A percentile compares a stretch with the other conserved stretches of the same genome.
phyloP scores from a whole-genome alignment of 2,329 filamentous ascomycete genomes.

The Aspergillus ruber region DNA sequence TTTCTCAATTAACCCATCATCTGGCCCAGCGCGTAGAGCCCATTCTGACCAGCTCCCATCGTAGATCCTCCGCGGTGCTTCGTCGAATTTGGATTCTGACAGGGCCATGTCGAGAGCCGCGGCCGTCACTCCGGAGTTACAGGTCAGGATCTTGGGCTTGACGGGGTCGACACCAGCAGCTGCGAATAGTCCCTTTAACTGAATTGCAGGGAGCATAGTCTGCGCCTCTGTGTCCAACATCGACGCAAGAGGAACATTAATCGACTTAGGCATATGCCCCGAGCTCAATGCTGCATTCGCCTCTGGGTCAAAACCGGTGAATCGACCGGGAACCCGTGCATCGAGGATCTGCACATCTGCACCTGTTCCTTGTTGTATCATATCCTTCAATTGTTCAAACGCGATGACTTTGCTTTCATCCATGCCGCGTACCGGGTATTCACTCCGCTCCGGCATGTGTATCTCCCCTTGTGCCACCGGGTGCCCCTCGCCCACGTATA shows the following conservation, averaged over 20 bases:
- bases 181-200: conserved; percentile 10
- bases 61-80: conserved; percentile 17
- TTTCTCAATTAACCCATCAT: conserved; percentile 7
- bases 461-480: conserved; percentile 10
- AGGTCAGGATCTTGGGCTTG: conserved; percentile 17
- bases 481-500: conserved; percentile 14
- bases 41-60: conserved; percentile 30
- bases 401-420: conserved; percentile 5
- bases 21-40: conserved; percentile 13
- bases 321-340: conserved; percentile 14
- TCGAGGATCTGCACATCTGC: conserved; percentile 15
- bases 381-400: conserved; percentile 11
- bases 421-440: conserved; percentile 4
- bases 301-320: conserved; percentile 13
- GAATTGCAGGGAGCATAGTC: conserved; percentile 5
- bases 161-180: conserved; percentile 10
- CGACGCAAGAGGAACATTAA: conserved; percentile 20
- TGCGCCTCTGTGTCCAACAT: conserved; percentile 11
- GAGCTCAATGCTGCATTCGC: conserved; percentile 9
- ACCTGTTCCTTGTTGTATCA: neutral
- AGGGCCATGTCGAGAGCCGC: conserved; percentile 20
- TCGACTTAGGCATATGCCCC: conserved; percentile 21
- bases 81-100: conserved; percentile 10
- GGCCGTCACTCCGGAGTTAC: conserved; percentile 26
- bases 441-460: neutral